Conservation (phyloP, 345 rosid genomes). For the Corymbia maculata region DNA sequence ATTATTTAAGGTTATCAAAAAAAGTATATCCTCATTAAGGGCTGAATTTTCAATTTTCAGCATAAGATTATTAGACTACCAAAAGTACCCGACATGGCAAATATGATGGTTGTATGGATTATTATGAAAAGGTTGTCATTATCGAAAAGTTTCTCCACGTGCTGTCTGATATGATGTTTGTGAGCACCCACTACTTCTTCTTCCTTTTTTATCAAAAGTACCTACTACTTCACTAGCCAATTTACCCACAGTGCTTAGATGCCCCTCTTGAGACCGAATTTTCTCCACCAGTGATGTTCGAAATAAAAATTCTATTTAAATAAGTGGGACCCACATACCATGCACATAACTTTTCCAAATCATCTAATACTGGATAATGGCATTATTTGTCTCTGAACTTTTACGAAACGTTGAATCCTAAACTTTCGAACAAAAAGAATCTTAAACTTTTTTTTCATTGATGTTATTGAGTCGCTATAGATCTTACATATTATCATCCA, state of each 20-base stretch:
- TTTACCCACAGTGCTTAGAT: background rate
- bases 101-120: background rate
- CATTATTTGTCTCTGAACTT: background rate
- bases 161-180: background rate
- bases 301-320: too few relatives aligned
- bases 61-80: background rate
- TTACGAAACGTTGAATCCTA: background rate
- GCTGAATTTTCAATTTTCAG: background rate
- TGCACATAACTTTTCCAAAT: too few relatives aligned
- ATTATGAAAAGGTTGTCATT: rapidly evolving
- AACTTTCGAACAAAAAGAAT: too few relatives aligned
- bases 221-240: background rate
- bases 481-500: rapidly evolving
- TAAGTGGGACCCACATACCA: background rate
- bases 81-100: rapidly evolving
- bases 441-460: too few relatives aligned
- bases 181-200: background rate
- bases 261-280: background rate
- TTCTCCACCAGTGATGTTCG: rapidly evolving
- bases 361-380: background rate
- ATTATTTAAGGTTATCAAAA: background rate
- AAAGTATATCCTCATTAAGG: background rate
- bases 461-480: too few relatives aligned
- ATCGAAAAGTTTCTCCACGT: background rate
- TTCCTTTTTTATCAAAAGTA: background rate